Base-by-base conservation (phyloP, 345 rosid species). In the Alliaria petiolata region DNA sequence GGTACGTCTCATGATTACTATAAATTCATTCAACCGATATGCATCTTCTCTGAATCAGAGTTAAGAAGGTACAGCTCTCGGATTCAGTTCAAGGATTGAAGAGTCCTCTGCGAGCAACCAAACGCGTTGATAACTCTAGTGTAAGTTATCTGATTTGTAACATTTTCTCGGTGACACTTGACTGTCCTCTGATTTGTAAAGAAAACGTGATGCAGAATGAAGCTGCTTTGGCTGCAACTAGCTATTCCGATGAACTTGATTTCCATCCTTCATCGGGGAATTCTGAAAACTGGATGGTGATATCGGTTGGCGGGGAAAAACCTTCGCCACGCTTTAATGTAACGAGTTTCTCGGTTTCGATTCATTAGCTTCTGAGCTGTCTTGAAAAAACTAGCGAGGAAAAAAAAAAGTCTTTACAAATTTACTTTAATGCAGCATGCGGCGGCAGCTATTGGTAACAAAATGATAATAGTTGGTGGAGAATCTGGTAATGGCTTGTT, bases 41-140 rank as follows among this genome's bases (percentile, higher is more conserved):
- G 50, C 51, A 38, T 45, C 62, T 52, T 55, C 22, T 68, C 58
- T 75, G 56, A 34, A 42, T 72, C 71, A 95, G 99, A 76, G 85
- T 89, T 63, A 95, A 91, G 89, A 93, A 93, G 85, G 96, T 89
- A n/a, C 99, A 91, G 74, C 95, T 95, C 30, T 87, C 98, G 6
- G 99, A 95, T 26, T 75, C 97, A 47, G 74, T 85, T 13, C 88
- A 80, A 72, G 95, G 86, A 49, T 59, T 72, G 25, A 87, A 76
- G 83, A 95, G 97, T 80, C 99, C 99, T n/a, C 12, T 83, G 65
- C 85, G 96, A 62, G 83, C 81, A 0, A 81, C 76, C 22, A 95
- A 91, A 72, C 86, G 86, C 25, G 49, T 30, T 19, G 80, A 77
- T 76, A 89, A 70, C 74, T 51, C 82, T 4, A 78, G 46, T 71